Evolutionary conservation across 352 stramenopile species (phyloP).

Genomic region (Pythium grandisporangium): DNA sequence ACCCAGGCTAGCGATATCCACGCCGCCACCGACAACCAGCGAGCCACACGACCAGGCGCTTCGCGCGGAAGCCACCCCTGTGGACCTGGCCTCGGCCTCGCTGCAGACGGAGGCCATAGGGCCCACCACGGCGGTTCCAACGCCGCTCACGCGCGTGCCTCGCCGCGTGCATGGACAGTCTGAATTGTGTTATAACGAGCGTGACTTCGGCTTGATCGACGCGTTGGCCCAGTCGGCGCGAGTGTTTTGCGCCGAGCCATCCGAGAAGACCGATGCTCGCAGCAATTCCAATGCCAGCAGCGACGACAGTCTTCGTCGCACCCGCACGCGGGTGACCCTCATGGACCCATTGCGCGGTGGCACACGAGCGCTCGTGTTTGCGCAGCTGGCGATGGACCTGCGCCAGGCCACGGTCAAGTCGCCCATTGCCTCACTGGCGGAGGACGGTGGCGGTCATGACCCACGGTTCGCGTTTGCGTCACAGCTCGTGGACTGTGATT

Average conservation of each 20-base stretch:
- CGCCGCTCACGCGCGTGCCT: no score
- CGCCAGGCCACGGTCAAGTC: constrained; percentile 9
- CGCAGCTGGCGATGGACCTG: constrained; percentile 45
- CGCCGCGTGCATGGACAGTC: no score
- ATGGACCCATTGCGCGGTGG: constrained; percentile 14
- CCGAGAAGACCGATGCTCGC: constrained; percentile 3
- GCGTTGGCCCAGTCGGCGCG: background rate
- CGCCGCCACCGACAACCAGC: no score
- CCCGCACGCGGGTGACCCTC: constrained; percentile 6
- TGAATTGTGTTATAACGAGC: constrained; percentile 8
- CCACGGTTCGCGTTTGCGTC: constrained; percentile 16
- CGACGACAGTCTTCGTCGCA: background rate
- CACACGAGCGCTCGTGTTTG: constrained; percentile 22
- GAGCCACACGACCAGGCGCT: no score
- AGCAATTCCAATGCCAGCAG: background rate
- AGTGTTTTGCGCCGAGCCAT: constrained; percentile 1
- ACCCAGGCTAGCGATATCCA: no score
- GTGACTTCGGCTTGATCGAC: constrained; percentile 7
- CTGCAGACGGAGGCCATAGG: no score
- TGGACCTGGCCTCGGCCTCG: no score
- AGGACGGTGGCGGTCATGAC: constrained; percentile 25
- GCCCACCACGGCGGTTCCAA: no score
- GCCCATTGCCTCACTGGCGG: constrained; percentile 15
- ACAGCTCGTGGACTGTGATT: constrained; percentile 9
- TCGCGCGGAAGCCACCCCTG: no score